Evolutionary conservation across 31 red algal species (phyloP), one percentile per base, ranked within the genome.

Genomic region (Odonthalia washingtoniensis): DNA sequence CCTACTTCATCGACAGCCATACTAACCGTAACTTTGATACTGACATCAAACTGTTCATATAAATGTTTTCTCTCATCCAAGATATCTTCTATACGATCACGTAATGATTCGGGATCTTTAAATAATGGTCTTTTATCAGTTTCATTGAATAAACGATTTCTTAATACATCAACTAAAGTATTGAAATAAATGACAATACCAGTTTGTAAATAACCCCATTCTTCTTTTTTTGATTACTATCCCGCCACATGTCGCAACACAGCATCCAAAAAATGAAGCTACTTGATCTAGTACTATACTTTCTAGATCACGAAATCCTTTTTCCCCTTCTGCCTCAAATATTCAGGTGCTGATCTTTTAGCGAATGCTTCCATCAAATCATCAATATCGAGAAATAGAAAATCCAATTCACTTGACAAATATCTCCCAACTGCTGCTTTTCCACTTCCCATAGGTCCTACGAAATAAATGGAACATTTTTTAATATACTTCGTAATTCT

Each of bases 371-470:
- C 96, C 34, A 98, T 95, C 14, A 95, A 38, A 6, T 87, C 34
- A 68, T 98, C 96, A 12, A 87, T 95, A 78, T 98, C 96, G 12
- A 95, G 75, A 41, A 95, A 95, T 5, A 77, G 62, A 69, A 95
- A 98, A 14, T 83, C 67, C 9, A 98, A 70, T 69, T 79, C 74
- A 30, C 49, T 32, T n/a, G 96, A 93, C 31, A 98, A 64, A 65
- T 76, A 80, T 44, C 76, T 84, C 1, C 90, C 96, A 40, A 98
- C 66, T 0, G 85, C 89, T 24, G 72, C 88, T 74, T 98, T 98
- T 34, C 96, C 96, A 26, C 82, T 84, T 16, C 96, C 96, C 90
- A 95, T 98, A 64, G 94, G 89, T 24, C 96, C 96, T 36, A 95
- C 66, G 53, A 98, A 79, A 92, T 98, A 98, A 53, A 98, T 70